Evolutionary conservation across 257 asterid species (phyloP).

Genomic region (Marsdenia floribunda): DNA sequence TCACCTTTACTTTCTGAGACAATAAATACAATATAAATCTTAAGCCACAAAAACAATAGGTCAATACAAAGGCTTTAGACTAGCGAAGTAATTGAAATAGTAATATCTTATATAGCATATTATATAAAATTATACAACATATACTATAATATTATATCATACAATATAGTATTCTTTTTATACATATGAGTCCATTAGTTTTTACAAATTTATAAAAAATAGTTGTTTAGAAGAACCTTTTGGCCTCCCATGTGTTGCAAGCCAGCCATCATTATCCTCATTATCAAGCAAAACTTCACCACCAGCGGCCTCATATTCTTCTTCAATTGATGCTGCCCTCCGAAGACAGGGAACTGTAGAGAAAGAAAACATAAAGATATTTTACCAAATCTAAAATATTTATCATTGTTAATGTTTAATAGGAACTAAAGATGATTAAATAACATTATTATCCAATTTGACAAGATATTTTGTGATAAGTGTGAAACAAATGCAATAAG

Average conservation of each 20-base stretch:
- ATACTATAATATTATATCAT: no score
- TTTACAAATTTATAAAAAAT: neutral
- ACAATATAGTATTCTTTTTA: no score
- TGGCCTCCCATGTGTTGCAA: slow-evolving; percentile 97
- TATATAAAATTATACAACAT: no score
- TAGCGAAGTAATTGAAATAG: no score
- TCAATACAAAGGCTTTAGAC: neutral
- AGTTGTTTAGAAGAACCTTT: slow-evolving; percentile 36
- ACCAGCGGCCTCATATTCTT: slow-evolving; percentile 96
- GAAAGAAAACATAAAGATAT: slow-evolving; percentile 1
- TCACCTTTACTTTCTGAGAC: slow-evolving; percentile 52
- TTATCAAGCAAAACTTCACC: slow-evolving; percentile 89
- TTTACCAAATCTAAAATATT: neutral
- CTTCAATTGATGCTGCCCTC: slow-evolving; percentile 91
- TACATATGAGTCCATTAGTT: neutral
- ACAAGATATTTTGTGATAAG: neutral
- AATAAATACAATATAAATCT: slow-evolving; percentile 13
- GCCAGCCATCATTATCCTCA: slow-evolving; percentile 94
- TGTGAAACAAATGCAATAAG: neutral
- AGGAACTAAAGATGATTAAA: neutral
- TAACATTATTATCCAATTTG: neutral
- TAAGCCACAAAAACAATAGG: neutral
- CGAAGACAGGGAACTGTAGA: slow-evolving; percentile 84
- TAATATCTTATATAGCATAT: no score
- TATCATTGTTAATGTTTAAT: neutral